Evolutionary conservation across 441 rosid species (phyloP), one percentile per base, ranked within the genome.

Genomic region (Gossypium schwendimanii): DNA sequence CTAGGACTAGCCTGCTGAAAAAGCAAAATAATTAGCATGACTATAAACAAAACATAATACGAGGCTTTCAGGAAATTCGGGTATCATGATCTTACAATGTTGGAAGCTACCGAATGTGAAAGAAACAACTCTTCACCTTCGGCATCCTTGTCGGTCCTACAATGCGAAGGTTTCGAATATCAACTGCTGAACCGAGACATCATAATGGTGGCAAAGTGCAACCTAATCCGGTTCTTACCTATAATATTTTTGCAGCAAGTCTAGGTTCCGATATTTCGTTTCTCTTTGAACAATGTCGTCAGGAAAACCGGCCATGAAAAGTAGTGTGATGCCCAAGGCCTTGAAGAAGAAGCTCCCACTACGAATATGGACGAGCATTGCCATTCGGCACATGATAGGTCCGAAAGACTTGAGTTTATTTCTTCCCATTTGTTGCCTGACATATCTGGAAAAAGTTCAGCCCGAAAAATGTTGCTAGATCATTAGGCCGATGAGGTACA

Each of bases 401-500:
- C 89, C 89, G 0, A 88, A 87, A 70, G 89, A 87, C 76, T 87
- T 86, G 53, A 87, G 83, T 72, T 87, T 87, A 81, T 84, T 87
- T 74, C 83, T 84, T 74, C 91, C 91, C 91, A 88, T 88, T 0
- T 86, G 76, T 81, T 86, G 92, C 82, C 92, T 83, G 62, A 88
- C 92, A 69, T 88, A 88, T 70, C 89, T 86, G 84, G 17, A 75
- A 70, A 21, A 75, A 70, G 44, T 12, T 39, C 18, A 24, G 44
- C 60, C 53, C 7, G 44, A 14, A 69, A 39, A 23, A 57, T 12
- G 14, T n/a, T n/a, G 17, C 63, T 20, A 33, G 41, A 41, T 55
- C 61, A 55, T 72, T 63, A 78, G 72, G 62, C 60, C 26, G 23
- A 24, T 2, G 20, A 41, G 69, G 63, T 20, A 3, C 20, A 28